These are phyloP conservation scores for Umbelopsis sp. DNA, from an alignment of 371 early-diverging fungal genomes.

Conservation along the genomic window DNA sequence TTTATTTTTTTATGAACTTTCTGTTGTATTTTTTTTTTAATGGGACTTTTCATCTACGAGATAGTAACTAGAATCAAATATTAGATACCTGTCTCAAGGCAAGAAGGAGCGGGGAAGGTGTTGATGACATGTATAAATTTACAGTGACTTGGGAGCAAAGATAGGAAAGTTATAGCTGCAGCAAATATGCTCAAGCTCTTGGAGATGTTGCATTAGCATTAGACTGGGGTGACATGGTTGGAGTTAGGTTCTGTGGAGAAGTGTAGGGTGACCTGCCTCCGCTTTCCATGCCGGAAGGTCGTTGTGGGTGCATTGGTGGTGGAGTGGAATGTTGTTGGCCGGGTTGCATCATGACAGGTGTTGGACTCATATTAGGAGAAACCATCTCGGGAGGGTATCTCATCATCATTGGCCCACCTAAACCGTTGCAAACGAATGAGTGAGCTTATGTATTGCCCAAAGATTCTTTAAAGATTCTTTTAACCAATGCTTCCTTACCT, in stretches of 20 bases:
- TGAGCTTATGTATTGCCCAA: no score
- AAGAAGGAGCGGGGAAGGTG: no score
- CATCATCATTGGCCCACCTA: constrained; percentile 56
- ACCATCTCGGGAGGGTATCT: constrained; percentile 59
- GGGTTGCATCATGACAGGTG: constrained; percentile 38
- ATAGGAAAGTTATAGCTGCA: not conserved
- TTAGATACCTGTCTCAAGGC: no score
- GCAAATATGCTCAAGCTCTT: not conserved
- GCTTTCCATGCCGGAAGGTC: constrained; percentile 1
- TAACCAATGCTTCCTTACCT: constrained; percentile 26
- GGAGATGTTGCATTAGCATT: not conserved
- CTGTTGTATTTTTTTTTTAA: no score
- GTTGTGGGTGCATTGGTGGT: constrained; percentile 11
- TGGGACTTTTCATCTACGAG: no score
- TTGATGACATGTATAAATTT: constrained; percentile 1
- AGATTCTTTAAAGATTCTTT: no score
- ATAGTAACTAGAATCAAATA: no score
- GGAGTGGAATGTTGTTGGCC: constrained; percentile 23
- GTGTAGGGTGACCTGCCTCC: constrained; percentile 12
- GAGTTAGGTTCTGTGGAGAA: constrained; percentile 1
- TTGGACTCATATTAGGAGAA: constrained; percentile 37
- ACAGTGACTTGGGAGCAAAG: not conserved
- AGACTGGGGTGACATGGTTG: constrained; percentile 9
- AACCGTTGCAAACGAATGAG: not conserved
- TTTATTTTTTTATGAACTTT: no score